Base-by-base conservation (phyloP, 139 green algal genomes). In the Chlamydomonas incerta region DNA sequence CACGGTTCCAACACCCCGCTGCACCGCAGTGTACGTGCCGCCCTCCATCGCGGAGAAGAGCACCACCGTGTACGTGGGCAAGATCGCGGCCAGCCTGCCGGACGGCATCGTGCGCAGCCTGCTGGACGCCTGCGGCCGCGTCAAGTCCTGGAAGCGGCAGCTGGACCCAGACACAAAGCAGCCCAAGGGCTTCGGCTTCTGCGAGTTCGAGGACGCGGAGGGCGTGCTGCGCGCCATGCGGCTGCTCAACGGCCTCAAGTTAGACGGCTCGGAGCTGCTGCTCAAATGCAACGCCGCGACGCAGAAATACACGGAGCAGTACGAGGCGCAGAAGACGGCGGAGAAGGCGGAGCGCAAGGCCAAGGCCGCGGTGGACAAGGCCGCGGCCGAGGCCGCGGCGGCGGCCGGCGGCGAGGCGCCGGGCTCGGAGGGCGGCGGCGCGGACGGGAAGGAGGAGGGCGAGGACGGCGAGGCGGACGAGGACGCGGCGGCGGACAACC, bases 101-200 rank as follows among this genome's bases (percentile, higher is more conserved):
- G 93, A 96, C 20, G 29, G 76, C 1, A 75, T 95, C 1, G 87
- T 99, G 1, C 55, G 66, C 35, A 85, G 83, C 46, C 85, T 99
- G 68, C 91, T 99, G 58, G 93, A 97, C 70, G 94, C 93, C 24
- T 99, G 97, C 85, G 96, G 97, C 0, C 37, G 82, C 2, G 58
- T 98, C 18, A 94, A 93, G 71, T 95, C 89, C 23, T 99, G 96
- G 97, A 98, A 99, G 89, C 93, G 95, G 0, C 90, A 94, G 23
- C 66, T 93, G 81, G 96, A 99, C 72, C 93, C 96, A 2, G 92
- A 93, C 10, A 98, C 88, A 0, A 89, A 93, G 37, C 72, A 87
- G 58, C 87, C 87, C 52, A 99, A 99, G 81, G 95, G 94, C 18
- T 99, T 99, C 92, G 96, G 96, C 31, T 99, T 99, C 71, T 96